Conservation (phyloP, 495 filamentous ascomycete species). For the Cercophora samala region DNA sequence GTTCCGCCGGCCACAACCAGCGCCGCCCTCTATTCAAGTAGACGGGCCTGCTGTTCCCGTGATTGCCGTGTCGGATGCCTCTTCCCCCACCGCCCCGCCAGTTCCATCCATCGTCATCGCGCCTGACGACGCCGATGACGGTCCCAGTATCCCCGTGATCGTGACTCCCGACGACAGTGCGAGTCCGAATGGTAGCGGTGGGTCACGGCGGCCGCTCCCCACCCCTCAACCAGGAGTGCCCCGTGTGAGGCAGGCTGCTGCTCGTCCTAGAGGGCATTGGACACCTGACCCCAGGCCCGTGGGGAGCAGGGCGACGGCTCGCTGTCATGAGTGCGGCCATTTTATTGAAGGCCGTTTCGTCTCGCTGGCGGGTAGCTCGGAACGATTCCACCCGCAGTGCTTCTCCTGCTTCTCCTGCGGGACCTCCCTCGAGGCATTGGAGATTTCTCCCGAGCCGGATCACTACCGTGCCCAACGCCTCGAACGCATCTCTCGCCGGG, state of each 20-base stretch:
- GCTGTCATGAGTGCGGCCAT: conserved; percentile 77
- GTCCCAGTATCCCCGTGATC: conserved; percentile 46
- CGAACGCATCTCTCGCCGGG: conserved; percentile 59
- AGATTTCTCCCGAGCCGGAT: conserved; percentile 90
- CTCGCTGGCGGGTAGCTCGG: conserved; percentile 60
- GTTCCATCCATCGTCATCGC: conserved; percentile 46
- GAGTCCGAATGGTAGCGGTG: conserved; percentile 25
- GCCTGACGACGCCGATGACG: conserved; percentile 32
- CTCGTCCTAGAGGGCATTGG: conserved; percentile 47
- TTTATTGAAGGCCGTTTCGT: conserved; percentile 90
- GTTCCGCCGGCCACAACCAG: conserved; percentile 33
- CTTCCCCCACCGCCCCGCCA: conserved; percentile 24
- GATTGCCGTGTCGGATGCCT: conserved; percentile 33
- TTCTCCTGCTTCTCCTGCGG: conserved; percentile 88
- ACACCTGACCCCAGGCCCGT: conserved; percentile 40
- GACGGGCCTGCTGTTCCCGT: conserved; percentile 29
- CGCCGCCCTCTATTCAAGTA: conserved; percentile 41
- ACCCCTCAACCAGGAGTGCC: conserved; percentile 35
- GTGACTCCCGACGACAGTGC: conserved; percentile 40
- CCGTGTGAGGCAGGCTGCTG: conserved; percentile 35
- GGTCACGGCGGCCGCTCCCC: conserved; percentile 40
- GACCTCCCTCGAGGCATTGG: conserved; percentile 85
- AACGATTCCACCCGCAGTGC: conserved; percentile 89
- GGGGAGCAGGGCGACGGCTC: conserved; percentile 64
- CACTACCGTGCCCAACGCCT: conserved; percentile 64